phyloP scores from a whole-genome alignment of 2,329 filamentous ascomycete species.

The Trichoderma sp. region DNA sequence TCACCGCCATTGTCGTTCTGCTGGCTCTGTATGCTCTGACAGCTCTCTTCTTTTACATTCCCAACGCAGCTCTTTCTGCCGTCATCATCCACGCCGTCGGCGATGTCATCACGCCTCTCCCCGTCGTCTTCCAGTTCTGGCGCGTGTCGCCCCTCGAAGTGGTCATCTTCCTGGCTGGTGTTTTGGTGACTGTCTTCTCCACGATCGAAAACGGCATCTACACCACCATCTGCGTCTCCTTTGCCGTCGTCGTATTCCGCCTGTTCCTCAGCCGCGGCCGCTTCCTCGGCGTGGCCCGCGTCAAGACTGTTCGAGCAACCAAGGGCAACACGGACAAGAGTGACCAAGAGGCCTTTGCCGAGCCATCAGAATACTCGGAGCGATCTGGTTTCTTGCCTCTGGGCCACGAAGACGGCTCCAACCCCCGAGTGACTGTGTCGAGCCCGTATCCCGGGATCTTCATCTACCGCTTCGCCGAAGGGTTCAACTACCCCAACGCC shows the following conservation, averaged over 20 bases:
- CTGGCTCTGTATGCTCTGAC: slow-evolving; percentile 81
- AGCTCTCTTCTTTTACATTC: slow-evolving; percentile 86
- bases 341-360: slow-evolving; percentile 33
- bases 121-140: slow-evolving; percentile 86
- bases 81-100: slow-evolving; percentile 91
- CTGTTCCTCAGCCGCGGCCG: slow-evolving; percentile 74
- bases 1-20: slow-evolving; percentile 78
- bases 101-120: slow-evolving; percentile 79
- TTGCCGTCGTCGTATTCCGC: slow-evolving; percentile 71
- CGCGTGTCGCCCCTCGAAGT: slow-evolving; percentile 78
- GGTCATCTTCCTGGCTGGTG: slow-evolving; percentile 80
- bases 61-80: slow-evolving; percentile 68
- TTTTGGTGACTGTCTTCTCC: slow-evolving; percentile 76
- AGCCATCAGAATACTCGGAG: slow-evolving; percentile 45
- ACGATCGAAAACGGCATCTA: slow-evolving; percentile 86
- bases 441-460: slow-evolving; percentile 53
- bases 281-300: slow-evolving; percentile 74
- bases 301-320: slow-evolving; percentile 76
- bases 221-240: slow-evolving; percentile 68
- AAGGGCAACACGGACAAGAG: slow-evolving; percentile 31
- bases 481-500: slow-evolving; percentile 56
- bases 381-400: slow-evolving; percentile 47
- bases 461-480: slow-evolving; percentile 53
- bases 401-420: slow-evolving; percentile 49
- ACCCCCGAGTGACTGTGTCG: slow-evolving; percentile 45